Base-by-base conservation (phyloP, 345 rosid genomes). In the Arabis alpina region DNA sequence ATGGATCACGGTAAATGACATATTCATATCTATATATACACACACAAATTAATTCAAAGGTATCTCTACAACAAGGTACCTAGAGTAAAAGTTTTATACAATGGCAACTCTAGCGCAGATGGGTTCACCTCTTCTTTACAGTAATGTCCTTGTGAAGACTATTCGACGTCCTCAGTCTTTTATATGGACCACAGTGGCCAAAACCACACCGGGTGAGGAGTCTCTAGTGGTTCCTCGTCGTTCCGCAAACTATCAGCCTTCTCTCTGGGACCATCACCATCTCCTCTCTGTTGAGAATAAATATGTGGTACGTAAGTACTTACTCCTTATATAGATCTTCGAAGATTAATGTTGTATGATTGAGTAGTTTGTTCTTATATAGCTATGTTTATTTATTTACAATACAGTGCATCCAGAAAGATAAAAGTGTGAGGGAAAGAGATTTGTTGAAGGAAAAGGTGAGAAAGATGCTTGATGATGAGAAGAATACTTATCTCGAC, bases 171-270 rank as follows among this genome's bases (percentile, higher is more conserved):
- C 53, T 30, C 16, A 37, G 32, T 13, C 39, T 32, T 68, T 15
- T 7, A 25, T 52, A 61, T 51, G 37, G 15, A 40, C 23, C 11
- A 19, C 11, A 28, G 14, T 70, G 24, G 44, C 60, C 25, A 61
- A 16, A 70, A 3, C 36, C 4, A 9, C 24, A 8, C 16, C 13
- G 8, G 6, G 10, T 30, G 14, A 32, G 19, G 47, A 50, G 37
- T 16, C 44, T 4, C 11, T 6, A 8, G 10, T 9, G 16, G 36
- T 50, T 50, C 60, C 37, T 13, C 75, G 75, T 52, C 75, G 75
- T 70, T 59, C 74, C 2, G 74, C 67, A 11, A 70, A 70, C 44
- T 70, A 60, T 41, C 67, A 40, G 40, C 74, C 67, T 40, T 60
- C 74, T 60, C 36, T 60, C 28, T 70, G 74, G 74, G 53, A 70